Evolutionary conservation across 2,329 filamentous ascomycete species (phyloP), one percentile per base, ranked within the genome.

Genomic region (Cladophialophora psammophila): DNA sequence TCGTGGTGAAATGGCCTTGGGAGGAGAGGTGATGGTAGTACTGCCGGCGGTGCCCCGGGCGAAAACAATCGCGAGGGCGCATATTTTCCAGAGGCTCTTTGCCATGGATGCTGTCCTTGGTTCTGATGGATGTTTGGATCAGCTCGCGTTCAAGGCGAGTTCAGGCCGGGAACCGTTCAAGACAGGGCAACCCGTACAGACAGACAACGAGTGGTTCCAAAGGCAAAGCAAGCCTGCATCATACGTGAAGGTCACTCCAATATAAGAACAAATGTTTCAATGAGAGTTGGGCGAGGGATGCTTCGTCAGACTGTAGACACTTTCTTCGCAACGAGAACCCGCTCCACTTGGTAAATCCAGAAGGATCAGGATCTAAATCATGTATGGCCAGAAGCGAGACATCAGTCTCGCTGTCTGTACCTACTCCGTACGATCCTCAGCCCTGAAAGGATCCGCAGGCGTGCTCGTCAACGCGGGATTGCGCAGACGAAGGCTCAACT

Each of bases 1-100:
- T 40, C 68, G 68, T 35, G 60, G 65, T 45, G 58, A 58, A 34
- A 67, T 50, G 20, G 63, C 63, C 1, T 52, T 20, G 10, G 61
- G 42, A 36, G 59, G 48, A 59, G 63, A 38, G 38, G 68, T 64
- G 36, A 64, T 52, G n/a, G 45, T 48, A 35, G 8, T 56, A 7
- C 18, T 20, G 10, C 50, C 54, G 8, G 52, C 40, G 12, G 42
- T 31, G 36, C 36, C 9, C 15, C 63, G 61, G 20, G 31, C 40
- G 31, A 62, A 50, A 32, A 55, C 7, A 52, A 8, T 42, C 56
- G 63, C 56, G 20, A 66, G 31, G 18, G 61, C 50, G 53, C 59
- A 63, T 12, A 36, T 26, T 36, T 18, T 52, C 45, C 52, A 40
- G 15, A 55, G 34, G 18, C 38, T 34, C 53, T 31, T 68, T 15